Base-by-base conservation (phyloP, 352 stramenopile genomes). In the Paralagenidium karlingii region DNA sequence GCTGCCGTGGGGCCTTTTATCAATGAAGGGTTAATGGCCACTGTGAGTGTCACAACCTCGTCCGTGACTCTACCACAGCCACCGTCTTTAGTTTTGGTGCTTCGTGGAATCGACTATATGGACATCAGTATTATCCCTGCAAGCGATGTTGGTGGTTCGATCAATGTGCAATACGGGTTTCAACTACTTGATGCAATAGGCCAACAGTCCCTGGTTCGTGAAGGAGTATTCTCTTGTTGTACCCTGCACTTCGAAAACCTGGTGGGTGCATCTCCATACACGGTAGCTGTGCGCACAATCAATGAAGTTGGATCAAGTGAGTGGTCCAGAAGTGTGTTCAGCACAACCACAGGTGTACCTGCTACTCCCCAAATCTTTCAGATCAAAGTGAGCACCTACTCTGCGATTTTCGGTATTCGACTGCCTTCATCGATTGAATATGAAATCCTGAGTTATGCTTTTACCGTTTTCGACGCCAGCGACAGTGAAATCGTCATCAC, bases 121-220 rank as follows among this genome's bases (percentile, higher is more conserved):
- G 65, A 69, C 29, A 16, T 82, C 12, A 62, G 19, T 1, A 50
- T 78, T 13, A 40, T 3, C 3, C 43, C 49, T 9, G 24, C 45
- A 1, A 80, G 70, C 24, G 64, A 84, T 24, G 55, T 30, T 2
- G 67, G 64, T 24, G 70, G 64, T n/a, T n/a, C n/a, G n/a, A n/a
- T n/a, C n/a, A n/a, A n/a, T n/a, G n/a, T n/a, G n/a, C n/a, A n/a
- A n/a, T n/a, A n/a, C n/a, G n/a, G n/a, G n/a, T n/a, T n/a, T n/a
- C n/a, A n/a, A n/a, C n/a, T n/a, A 1, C 50, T 45, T 0, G 30
- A 16, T 1, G 19, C 45, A 8, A 15, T 55, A 7, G 55, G 31
- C 32, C 80, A 75, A 41, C 49, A 74, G 34, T 76, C 68, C 33
- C 24, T 45, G 10, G 30, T 80, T 1, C 21, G 34, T 8, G 42